Evolutionary conservation across 805 yeast species (phyloP).

Genomic region (Metschnikowia colocasiae): DNA sequence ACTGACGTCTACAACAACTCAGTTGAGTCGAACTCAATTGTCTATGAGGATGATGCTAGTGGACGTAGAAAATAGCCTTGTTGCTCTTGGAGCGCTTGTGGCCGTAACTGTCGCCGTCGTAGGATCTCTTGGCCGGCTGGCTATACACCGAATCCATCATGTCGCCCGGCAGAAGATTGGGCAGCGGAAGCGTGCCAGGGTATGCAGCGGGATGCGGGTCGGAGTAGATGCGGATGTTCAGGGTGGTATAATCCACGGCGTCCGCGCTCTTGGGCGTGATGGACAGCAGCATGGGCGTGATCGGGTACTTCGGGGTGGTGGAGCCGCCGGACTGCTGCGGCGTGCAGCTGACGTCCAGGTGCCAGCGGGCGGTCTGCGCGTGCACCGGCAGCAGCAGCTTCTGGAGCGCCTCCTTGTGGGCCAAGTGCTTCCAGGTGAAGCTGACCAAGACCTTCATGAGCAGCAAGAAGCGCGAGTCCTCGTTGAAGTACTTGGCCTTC

Average conservation of each 20-base stretch:
- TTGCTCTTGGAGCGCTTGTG: conserved; percentile 15
- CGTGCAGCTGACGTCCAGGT: conserved; percentile 5
- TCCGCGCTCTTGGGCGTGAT: conserved; percentile 18
- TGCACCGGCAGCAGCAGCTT: conserved; percentile 5
- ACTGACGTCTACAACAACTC: too few relatives aligned
- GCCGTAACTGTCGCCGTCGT: conserved; percentile 8
- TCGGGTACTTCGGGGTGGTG: conserved; percentile 32
- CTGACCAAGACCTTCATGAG: conserved; percentile 36
- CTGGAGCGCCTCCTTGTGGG: conserved; percentile 9
- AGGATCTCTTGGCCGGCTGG: conserved; percentile 7
- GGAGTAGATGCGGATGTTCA: conserved; percentile 20
- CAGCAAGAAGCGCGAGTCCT: conserved; percentile 31
- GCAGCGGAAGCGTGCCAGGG: conserved; percentile 16
- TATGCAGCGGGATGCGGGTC: conserved; percentile 13
- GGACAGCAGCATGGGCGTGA: conserved; percentile 21
- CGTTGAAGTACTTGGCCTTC: conserved; percentile 43
- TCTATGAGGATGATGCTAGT: conserved; percentile 7
- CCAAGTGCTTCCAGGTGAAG: conserved; percentile 28
- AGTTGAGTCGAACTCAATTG: too few relatives aligned
- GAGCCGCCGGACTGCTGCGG: conserved; percentile 17
- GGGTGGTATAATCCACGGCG: conserved; percentile 3
- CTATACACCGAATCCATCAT: conserved; percentile 6
- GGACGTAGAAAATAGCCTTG: conserved; percentile 15
- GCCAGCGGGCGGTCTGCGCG: conserved; percentile 1
- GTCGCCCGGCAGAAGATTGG: conserved; percentile 19